Base-by-base conservation (phyloP, 208 protist genomes). In the Strigomonas oncopelti region DNA sequence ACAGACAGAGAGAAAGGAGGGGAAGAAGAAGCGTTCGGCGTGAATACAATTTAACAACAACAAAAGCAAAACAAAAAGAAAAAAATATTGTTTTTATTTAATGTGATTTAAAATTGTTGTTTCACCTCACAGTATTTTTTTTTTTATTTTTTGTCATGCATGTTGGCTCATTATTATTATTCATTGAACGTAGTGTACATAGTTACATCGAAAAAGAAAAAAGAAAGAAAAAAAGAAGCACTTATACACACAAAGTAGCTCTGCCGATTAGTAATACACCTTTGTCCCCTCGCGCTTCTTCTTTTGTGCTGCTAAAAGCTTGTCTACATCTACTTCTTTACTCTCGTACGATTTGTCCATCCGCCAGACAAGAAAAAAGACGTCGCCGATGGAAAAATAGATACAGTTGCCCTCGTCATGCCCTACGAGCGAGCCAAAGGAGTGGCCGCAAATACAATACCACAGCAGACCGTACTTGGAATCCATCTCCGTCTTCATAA, bases 391-490 rank as follows among this genome's bases (percentile, higher is more conserved):
- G 72, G 99, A 98, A 74, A 99, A 99, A 85, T 99, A 99, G 59
- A 99, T 96, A 81, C 99, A 99, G 69, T 87, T 72, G 71, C 81
- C 76, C 20, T 84, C 98, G 74, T 99, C 99, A 78, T 99, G 99
- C 7, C 98, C 99, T 36, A 99, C 98, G 73, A 98, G 99, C 22
- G 98, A 99, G 56, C 98, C 99, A 81, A 99, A 99, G 75, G 97
- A 99, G 69, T 98, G 91, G 25, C 99, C 99, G 11, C 99, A 98
- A 69, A 99, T 97, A 87, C 97, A 99, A 79, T 99, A 98, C 97
- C 98, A 99, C 36, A 97, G 98, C 8, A 95, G 91, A 72, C 97
- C 93, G 83, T 99, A 99, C 80, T 99, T 99, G 63, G 92, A 94
- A 79, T 99, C 97, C 24, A 98, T 90, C 67, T 98, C 97, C 74